A percentile compares a stretch with the other conserved stretches of the same genome.
These are phyloP conservation scores for Kwoniella bestiolae DNA, from an alignment of 768 basidiomycete genomes.

Conservation along the genomic window DNA sequence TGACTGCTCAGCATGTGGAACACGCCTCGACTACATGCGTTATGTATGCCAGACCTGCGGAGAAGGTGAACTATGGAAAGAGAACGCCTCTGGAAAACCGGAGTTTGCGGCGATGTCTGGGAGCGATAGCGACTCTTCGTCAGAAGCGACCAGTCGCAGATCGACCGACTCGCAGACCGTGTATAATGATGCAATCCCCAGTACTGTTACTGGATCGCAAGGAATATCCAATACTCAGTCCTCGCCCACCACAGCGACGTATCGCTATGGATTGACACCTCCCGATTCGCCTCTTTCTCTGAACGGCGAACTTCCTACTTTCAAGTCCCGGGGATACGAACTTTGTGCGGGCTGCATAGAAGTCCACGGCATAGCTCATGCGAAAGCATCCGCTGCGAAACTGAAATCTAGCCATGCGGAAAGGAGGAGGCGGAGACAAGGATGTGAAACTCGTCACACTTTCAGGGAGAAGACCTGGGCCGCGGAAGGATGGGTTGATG, in stretches of 20 bases:
- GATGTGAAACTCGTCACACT: conserved; percentile 76
- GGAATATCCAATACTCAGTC: neutral
- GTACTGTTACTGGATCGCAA: neutral
- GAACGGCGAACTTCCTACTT: neutral
- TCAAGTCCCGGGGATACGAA: conserved; percentile 68
- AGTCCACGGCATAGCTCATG: conserved; percentile 73
- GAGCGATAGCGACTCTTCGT: conserved; percentile 24
- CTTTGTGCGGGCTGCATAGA: conserved; percentile 82
- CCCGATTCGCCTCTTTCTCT: conserved; percentile 6
- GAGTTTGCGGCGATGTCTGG: neutral
- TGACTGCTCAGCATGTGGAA: conserved; percentile 80
- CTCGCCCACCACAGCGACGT: conserved; percentile 8
- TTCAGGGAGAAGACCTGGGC: conserved; percentile 88
- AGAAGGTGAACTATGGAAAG: conserved; percentile 60
- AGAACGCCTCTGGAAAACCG: conserved; percentile 31
- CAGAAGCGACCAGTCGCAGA: conserved; percentile 24
- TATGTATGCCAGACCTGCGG: conserved; percentile 90
- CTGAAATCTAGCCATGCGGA: neutral
- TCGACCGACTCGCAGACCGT: conserved; percentile 22
- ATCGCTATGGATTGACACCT: conserved; percentile 8
- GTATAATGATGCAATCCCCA: conserved; percentile 14
- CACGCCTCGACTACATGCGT: conserved; percentile 74
- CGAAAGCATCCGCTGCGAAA: conserved; percentile 56
- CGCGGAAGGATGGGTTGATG: conserved; percentile 79
- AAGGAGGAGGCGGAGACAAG: conserved; percentile 8